phyloP scores from a whole-genome alignment of 371 early-diverging fungal species.

The Paraphysoderma sedebokerense region DNA sequence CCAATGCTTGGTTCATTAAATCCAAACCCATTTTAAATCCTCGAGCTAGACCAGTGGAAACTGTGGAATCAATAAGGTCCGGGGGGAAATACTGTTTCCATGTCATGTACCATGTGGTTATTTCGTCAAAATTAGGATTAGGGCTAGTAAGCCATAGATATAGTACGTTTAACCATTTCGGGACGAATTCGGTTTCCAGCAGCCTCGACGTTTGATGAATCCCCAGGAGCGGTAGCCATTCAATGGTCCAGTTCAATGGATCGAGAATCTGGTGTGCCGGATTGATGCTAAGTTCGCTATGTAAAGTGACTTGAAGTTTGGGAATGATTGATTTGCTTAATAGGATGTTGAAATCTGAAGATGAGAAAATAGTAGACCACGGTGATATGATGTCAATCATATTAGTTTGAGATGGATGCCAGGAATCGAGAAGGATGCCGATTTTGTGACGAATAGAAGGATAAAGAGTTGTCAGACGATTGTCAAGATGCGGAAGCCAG shows the following conservation, averaged over 20 bases:
- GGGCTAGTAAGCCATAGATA: slow-evolving; percentile 42
- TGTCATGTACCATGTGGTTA: slow-evolving; percentile 54
- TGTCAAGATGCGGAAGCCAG: slow-evolving; percentile 55
- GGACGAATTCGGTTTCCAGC: slow-evolving; percentile 60
- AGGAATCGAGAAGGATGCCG: slow-evolving; percentile 30
- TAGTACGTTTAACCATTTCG: slow-evolving; percentile 45
- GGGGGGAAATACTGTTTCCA: slow-evolving; percentile 41
- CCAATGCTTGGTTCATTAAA: too few relatives aligned
- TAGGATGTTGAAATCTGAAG: slow-evolving; percentile 34
- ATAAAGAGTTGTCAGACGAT: slow-evolving; percentile 31
- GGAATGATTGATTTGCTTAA: slow-evolving; percentile 44
- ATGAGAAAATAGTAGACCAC: slow-evolving; percentile 51
- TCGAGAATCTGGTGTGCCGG: slow-evolving; percentile 41
- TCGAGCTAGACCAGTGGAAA: too few relatives aligned
- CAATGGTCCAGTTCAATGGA: slow-evolving; percentile 36
- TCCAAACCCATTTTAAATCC: too few relatives aligned
- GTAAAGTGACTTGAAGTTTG: slow-evolving; percentile 38
- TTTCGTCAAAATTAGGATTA: slow-evolving; percentile 36
- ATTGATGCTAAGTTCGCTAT: slow-evolving; percentile 45
- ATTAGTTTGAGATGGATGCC: slow-evolving; percentile 47
- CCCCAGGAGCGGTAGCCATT: slow-evolving; percentile 47
- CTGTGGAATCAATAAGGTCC: slow-evolving; percentile 17
- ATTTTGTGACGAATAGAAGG: slow-evolving; percentile 46
- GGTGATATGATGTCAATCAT: slow-evolving; percentile 36
- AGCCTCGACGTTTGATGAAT: too few relatives aligned